These are phyloP conservation scores for Peronospora belbahrii DNA, from an alignment of 352 stramenopile genomes.

Conservation along the genomic window DNA sequence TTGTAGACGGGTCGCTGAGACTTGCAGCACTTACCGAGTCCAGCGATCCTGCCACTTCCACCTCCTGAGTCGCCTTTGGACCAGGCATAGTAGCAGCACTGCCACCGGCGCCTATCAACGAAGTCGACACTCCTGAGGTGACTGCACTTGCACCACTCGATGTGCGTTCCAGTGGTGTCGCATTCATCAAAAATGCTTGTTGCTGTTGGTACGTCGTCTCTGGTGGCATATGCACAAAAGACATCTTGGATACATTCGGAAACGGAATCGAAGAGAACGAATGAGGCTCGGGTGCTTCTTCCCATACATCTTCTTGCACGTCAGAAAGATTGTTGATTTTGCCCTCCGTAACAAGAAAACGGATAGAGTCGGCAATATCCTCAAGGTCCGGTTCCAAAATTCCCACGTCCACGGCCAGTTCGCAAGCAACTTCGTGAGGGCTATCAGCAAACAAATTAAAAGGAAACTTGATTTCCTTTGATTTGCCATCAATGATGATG, in stretches of 20 bases:
- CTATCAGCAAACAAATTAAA: conserved; percentile 94
- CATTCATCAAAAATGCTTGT: conserved; percentile 21
- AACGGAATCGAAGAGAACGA: conserved; percentile 74
- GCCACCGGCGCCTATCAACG: conserved; percentile 13
- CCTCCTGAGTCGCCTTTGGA: conserved; percentile 8
- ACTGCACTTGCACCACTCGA: conserved; percentile 15
- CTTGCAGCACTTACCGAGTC: conserved; percentile 17
- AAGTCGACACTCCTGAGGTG: conserved; percentile 8
- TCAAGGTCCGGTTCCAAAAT: conserved; percentile 89
- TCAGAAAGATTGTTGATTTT: conserved; percentile 82
- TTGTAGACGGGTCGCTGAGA: conserved; percentile 24
- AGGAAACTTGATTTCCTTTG: conserved; percentile 94
- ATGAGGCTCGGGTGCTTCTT: conserved; percentile 79
- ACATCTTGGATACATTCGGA: conserved; percentile 77
- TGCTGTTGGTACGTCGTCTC: conserved; percentile 20
- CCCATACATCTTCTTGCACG: conserved; percentile 74
- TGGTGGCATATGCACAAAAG: conserved; percentile 37
- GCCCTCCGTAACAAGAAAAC: conserved; percentile 76
- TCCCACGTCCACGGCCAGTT: conserved; percentile 91
- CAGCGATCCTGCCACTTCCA: conserved; percentile 9
- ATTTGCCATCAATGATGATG: conserved; percentile 87
- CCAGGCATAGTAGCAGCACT: conserved; percentile 2
- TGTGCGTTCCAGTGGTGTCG: conserved; percentile 15
- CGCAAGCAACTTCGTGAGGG: conserved; percentile 90
- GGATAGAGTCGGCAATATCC: conserved; percentile 92